Base-by-base conservation (phyloP, 225 moss, liverwort and hornwort genomes). In the Pseudisothecium myosuroides region DNA sequence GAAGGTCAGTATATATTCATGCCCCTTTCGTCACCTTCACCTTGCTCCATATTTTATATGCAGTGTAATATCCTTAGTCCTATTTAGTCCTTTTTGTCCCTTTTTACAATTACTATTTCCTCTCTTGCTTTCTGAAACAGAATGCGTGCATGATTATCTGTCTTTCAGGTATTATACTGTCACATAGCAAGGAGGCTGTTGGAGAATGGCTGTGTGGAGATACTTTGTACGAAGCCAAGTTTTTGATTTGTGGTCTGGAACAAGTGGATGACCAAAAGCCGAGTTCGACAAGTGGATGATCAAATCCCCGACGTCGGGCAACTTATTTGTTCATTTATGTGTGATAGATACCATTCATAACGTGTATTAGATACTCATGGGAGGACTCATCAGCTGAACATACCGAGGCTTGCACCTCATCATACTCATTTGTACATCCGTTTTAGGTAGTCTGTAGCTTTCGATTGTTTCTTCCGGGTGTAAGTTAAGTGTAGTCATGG, bases 1-100 rank as follows among this genome's bases (percentile, higher is more conserved):
- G 32, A 79, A 88, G 92, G 88, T 88, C 17, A 86, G 92, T 80
- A 26, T 20, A n/a, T n/a, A n/a, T n/a, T n/a, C n/a, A n/a, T n/a
- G n/a, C n/a, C 43, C 14, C 66, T 50, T 43, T 26, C 37, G 27
- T 66, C 23, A 49, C 52, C 8, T 32, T 16, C 28, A 27, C 23
- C 32, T 79, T 87, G 23, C 66, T 66, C 34, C 49, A 5, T 45
- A 6, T 78, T 24, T 54, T 26, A 50, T 34, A 34, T 27, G 11
- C 56, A n/a, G 10, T 58, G 27, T 17, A 27, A n/a, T 17, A 39
- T 45, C 45, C 15, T 52, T 59, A 19, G 9, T 49, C n/a, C n/a
- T n/a, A n/a, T 80, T 68, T 20, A 45, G 18, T 68, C 39, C 58
- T 69, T 66, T 49, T 34, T 81, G 28, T 23, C n/a, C n/a, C n/a